phyloP scores from a whole-genome alignment of 164 flowering plant species.

The Brasenia schreberi region DNA sequence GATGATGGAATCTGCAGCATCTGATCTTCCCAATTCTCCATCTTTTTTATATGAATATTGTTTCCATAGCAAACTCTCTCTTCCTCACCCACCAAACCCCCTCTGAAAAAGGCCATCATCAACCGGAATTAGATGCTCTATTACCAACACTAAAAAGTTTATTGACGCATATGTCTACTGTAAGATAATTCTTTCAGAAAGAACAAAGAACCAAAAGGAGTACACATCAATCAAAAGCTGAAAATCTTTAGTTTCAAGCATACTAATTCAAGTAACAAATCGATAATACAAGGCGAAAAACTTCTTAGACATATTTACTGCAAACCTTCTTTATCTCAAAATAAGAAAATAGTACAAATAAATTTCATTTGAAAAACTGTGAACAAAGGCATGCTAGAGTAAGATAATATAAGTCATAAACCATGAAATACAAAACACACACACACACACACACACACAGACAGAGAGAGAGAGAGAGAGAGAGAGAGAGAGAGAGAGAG shows the following conservation, averaged over 20 bases:
- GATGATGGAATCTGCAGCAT: slow-evolving; percentile 18
- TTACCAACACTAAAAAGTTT: slow-evolving; percentile 5
- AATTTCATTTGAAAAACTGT: background rate
- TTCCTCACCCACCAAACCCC: slow-evolving; percentile 48
- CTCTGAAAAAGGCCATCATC: slow-evolving; percentile 19
- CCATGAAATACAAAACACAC: no score
- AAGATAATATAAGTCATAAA: no score
- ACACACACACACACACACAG: no score
- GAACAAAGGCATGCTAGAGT: no score
- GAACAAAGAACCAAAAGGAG: no score
- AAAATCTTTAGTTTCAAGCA: no score
- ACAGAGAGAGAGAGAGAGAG: slow-evolving; percentile 3
- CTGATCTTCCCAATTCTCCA: slow-evolving; percentile 59
- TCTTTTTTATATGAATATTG: slow-evolving; percentile 29
- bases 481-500: slow-evolving; percentile 8
- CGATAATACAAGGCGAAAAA: background rate
- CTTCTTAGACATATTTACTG: background rate
- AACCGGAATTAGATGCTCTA: background rate
- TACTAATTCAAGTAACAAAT: no score
- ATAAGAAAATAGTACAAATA: background rate
- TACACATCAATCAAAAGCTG: no score
- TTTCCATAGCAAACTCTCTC: slow-evolving; percentile 19
- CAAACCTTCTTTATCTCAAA: background rate
- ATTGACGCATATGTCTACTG: no score
- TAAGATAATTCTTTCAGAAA: no score